Conservation (phyloP, 2,329 filamentous ascomycete species). For the Trichoderma lentiforme region DNA sequence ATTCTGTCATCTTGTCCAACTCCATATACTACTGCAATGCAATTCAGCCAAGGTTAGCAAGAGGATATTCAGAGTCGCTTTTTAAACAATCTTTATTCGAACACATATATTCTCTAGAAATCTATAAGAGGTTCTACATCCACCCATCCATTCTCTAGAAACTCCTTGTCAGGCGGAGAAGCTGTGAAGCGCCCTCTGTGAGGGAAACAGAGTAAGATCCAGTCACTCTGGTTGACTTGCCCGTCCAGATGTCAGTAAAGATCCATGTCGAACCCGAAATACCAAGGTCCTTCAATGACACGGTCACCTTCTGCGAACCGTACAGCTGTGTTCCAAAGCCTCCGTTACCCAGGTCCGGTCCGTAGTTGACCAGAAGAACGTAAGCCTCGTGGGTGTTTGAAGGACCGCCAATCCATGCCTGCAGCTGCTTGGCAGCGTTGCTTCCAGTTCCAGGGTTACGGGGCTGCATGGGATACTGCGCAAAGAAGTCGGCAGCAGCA, state of each 20-base stretch:
- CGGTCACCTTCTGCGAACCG: conserved; percentile 6
- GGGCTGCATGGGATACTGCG: conserved; percentile 18
- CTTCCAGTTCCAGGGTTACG: conserved; percentile 15
- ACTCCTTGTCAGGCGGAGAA: not conserved
- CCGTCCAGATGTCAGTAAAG: conserved; percentile 14
- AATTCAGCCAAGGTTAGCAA: not conserved
- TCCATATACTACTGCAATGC: too few species aligned
- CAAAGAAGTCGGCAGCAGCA: conserved; percentile 15
- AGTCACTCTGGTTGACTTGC: conserved; percentile 9
- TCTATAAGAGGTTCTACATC: not conserved
- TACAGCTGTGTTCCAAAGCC: conserved; percentile 10
- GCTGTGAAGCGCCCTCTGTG: conserved; percentile 16
- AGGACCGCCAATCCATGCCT: conserved; percentile 17
- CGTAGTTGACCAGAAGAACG: conserved; percentile 16
- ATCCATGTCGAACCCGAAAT: not conserved
- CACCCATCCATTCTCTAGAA: not conserved
- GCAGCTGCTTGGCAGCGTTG: conserved; percentile 14
- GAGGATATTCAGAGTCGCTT: not conserved
- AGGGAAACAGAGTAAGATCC: conserved; percentile 11
- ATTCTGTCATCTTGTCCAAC: too few species aligned
- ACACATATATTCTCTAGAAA: not conserved
- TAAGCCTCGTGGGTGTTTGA: conserved; percentile 14
- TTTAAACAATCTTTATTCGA: not conserved
- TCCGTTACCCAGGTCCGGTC: conserved; percentile 12
- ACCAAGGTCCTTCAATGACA: conserved; percentile 8